These are phyloP conservation scores for Colletotrichum lindemuthianum DNA, from an alignment of 2,329 filamentous ascomycete genomes.

Conservation along the genomic window DNA sequence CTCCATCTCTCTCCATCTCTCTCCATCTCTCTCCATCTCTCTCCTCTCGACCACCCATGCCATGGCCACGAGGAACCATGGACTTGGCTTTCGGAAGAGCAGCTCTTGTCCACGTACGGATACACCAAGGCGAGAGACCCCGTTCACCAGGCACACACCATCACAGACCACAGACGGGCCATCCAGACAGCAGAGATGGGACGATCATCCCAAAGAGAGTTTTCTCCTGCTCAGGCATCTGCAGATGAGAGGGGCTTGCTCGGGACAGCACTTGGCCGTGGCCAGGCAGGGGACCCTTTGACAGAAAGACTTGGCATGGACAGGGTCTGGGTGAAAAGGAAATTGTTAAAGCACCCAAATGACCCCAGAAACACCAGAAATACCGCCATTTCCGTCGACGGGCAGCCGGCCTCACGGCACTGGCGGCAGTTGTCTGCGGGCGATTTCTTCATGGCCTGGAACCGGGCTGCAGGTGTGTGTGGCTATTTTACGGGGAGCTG, in stretches of 20 bases:
- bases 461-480: constrained; percentile 13
- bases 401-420: constrained; percentile 19
- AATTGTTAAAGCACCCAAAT: constrained; percentile 7
- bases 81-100: constrained; percentile 21
- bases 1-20: neutral
- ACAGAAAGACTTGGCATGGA: constrained; percentile 16
- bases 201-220: neutral
- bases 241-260: neutral
- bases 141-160: constrained; percentile 4
- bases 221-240: neutral
- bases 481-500: constrained; percentile 7
- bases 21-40: constrained; percentile 8
- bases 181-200: constrained; percentile 1
- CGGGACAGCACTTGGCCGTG: constrained; percentile 3
- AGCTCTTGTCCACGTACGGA: constrained; percentile 17
- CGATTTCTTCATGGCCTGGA: constrained; percentile 1
- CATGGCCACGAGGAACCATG: constrained; percentile 20
- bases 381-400: constrained; percentile 21
- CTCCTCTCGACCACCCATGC: too few species aligned
- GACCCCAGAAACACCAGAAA: neutral
- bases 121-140: constrained; percentile 9
- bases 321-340: constrained; percentile 18
- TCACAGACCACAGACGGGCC: neutral
- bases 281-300: constrained; percentile 16
- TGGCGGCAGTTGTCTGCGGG: constrained; percentile 16